Conservation (phyloP, 805 yeast species). For the Pichia cabralensis region DNA sequence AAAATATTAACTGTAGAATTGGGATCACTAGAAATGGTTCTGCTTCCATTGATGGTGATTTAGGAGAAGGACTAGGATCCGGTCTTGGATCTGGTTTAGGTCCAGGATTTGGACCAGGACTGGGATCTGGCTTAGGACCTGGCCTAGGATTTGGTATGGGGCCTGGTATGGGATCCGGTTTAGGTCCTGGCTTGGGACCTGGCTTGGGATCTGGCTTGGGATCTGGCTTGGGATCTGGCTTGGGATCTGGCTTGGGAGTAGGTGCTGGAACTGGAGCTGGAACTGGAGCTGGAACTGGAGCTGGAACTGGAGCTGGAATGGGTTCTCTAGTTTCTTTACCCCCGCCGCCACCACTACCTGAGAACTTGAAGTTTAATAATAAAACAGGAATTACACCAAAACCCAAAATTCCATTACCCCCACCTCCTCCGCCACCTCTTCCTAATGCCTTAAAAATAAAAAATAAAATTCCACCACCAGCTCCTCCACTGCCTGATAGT, state of each 20-base stretch:
- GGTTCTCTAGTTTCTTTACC: conserved; percentile 16
- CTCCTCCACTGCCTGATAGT: conserved; percentile 7
- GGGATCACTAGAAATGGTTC: conserved; percentile 3
- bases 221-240: conserved; percentile 9
- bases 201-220: conserved; percentile 20
- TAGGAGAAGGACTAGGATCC: conserved; percentile 3
- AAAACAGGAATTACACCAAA: conserved; percentile 10
- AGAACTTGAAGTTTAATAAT: conserved; percentile 6
- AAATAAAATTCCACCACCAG: conserved; percentile 17
- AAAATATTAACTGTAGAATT: background rate
- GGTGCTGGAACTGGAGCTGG: conserved; percentile 4
- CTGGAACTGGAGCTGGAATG: conserved; percentile 24
- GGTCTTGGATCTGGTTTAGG: conserved; percentile 5
- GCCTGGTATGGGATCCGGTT: conserved; percentile 6
- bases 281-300: conserved; percentile 5
- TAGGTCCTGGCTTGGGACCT: conserved; percentile 8
- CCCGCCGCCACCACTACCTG: conserved; percentile 17
- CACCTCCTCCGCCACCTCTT: conserved; percentile 25
- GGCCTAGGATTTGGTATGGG: conserved; percentile 8
- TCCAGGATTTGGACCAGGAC: conserved; percentile 6
- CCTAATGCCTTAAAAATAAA: conserved; percentile 10
- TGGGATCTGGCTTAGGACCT: conserved; percentile 4
- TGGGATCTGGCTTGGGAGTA: conserved; percentile 3
- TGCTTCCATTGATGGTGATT: background rate
- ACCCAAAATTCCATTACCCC: conserved; percentile 13